phyloP scores from a whole-genome alignment of 164 flowering plant species.

The Magnolia sinica region DNA sequence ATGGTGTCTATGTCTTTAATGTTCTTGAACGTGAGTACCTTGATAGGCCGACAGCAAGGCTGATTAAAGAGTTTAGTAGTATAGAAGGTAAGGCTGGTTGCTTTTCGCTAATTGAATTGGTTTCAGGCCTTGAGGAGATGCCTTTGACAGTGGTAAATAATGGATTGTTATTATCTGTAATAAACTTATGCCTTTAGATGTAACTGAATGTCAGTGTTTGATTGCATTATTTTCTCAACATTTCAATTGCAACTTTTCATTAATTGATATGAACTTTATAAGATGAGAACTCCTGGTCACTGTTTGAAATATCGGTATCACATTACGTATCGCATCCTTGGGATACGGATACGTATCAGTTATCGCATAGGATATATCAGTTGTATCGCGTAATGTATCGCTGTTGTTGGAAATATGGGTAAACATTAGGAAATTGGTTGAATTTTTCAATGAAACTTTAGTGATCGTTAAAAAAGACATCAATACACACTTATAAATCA shows the following conservation, averaged over 20 bases:
- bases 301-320: too few species aligned
- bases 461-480: too few species aligned
- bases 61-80: constrained; percentile 74
- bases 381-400: too few species aligned
- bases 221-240: neutral
- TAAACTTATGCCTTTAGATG: too few species aligned
- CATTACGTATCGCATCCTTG: too few species aligned
- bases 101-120: neutral
- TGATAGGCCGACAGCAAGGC: constrained; percentile 88
- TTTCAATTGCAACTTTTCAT: neutral
- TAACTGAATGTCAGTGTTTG: too few species aligned
- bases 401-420: too few species aligned
- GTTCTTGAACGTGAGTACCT: constrained; percentile 69
- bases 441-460: too few species aligned
- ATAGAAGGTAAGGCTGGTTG: constrained; percentile 56
- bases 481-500: too few species aligned
- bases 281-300: neutral
- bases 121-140: neutral
- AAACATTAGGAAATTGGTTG: too few species aligned
- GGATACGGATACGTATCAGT: too few species aligned
- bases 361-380: too few species aligned
- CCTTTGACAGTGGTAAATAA: neutral
- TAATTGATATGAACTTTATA: neutral
- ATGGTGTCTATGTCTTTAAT: constrained; percentile 74
- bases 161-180: neutral